A percentile compares a stretch with the other conserved stretches of the same genome.
Evolutionary conservation across 257 asterid genomes (phyloP).

Genomic region (Cynanchum wilfordii): DNA sequence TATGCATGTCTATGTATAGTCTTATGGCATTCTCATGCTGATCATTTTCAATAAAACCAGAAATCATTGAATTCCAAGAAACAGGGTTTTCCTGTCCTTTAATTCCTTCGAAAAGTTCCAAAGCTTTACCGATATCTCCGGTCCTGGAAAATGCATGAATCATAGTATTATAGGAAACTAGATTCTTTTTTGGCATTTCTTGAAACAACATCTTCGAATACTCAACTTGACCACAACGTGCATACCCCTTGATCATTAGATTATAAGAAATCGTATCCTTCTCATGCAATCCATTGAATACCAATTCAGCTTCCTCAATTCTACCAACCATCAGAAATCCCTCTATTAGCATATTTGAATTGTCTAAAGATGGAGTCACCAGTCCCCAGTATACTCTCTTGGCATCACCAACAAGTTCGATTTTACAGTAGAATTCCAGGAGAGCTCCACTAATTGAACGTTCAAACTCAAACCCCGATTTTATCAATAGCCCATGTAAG

Average conservation of each 20-base stretch:
- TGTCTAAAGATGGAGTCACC: slow-evolving; percentile 28
- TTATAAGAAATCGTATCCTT: slow-evolving; percentile 45
- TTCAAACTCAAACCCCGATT: slow-evolving; percentile 54
- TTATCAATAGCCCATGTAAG: slow-evolving; percentile 56
- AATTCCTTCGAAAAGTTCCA: slow-evolving; percentile 51
- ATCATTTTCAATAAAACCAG: slow-evolving; percentile 55
- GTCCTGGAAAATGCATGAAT: slow-evolving; percentile 48
- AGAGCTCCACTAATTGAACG: slow-evolving; percentile 45
- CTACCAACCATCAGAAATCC: slow-evolving; percentile 45
- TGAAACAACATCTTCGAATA: slow-evolving; percentile 46
- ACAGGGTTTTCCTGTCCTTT: slow-evolving; percentile 52
- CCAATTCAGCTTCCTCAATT: slow-evolving; percentile 50
- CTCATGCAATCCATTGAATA: slow-evolving; percentile 43
- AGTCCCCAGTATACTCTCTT: slow-evolving; percentile 28
- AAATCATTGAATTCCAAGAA: slow-evolving; percentile 87
- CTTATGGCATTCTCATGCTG: slow-evolving; percentile 47
- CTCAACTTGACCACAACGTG: slow-evolving; percentile 42
- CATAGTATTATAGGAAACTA: slow-evolving; percentile 62
- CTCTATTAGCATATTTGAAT: slow-evolving; percentile 43
- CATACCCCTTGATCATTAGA: slow-evolving; percentile 75
- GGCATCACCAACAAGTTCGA: slow-evolving; percentile 53
- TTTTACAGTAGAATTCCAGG: slow-evolving; percentile 44
- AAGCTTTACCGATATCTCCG: slow-evolving; percentile 50
- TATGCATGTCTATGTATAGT: slow-evolving; percentile 52
- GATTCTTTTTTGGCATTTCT: slow-evolving; percentile 40